Evolutionary conservation across 345 rosid genomes (phyloP).

Genomic region (Toxicodendron radicans): DNA sequence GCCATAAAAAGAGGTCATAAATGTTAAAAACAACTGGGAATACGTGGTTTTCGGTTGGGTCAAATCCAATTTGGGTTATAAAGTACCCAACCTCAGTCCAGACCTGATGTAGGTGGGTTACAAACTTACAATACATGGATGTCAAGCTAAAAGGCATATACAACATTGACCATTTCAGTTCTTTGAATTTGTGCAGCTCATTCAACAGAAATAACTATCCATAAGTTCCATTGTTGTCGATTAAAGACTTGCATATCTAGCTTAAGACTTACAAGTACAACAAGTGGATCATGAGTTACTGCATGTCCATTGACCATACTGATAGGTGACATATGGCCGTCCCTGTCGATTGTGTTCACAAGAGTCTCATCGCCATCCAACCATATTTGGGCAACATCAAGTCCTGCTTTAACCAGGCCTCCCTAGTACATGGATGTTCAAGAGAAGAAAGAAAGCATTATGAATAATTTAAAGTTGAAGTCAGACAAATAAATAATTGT

Average conservation of each 20-base stretch:
- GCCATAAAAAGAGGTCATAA: too few species aligned
- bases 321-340: slow-evolving; percentile 71
- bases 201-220: too few species aligned
- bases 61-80: background rate
- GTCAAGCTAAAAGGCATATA: too few species aligned
- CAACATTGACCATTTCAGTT: too few species aligned
- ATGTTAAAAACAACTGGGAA: background rate
- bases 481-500: background rate
- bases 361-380: slow-evolving; percentile 88
- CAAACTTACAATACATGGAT: too few species aligned
- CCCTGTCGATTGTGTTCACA: slow-evolving; percentile 81
- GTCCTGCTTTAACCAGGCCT: slow-evolving; percentile 86
- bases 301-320: slow-evolving; percentile 81
- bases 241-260: background rate
- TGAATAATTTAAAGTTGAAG: slow-evolving; percentile 18
- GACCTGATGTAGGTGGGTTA: background rate
- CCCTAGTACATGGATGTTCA: slow-evolving; percentile 45
- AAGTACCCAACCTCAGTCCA: background rate
- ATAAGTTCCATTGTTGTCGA: too few species aligned
- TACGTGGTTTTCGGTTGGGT: background rate
- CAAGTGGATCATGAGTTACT: slow-evolving; percentile 83
- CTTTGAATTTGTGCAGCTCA: too few species aligned
- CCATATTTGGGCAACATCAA: slow-evolving; percentile 91
- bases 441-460: background rate
- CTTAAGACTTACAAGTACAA: slow-evolving; percentile 68